Evolutionary conservation across 1,284 basidiomycete species (phyloP), one percentile per base, ranked within the genome.

Genomic region (Boletus semigastroideus): DNA sequence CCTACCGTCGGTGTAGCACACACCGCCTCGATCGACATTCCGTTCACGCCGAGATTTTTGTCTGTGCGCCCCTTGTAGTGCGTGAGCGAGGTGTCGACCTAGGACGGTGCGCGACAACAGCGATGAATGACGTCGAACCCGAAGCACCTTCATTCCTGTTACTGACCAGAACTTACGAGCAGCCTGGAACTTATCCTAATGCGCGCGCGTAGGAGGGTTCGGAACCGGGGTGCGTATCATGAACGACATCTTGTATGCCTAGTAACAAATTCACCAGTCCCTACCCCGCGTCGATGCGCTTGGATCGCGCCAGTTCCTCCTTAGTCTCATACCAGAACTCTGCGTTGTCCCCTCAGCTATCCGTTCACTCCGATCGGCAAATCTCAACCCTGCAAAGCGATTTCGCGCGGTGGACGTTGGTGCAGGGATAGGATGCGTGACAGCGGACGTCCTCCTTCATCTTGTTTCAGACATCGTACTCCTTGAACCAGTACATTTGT

Each of bases 381-480:
- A 61, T 28, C 27, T 42, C 4, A 17, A 17, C 2, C 40, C 49
- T 1, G 13, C 20, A 33, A 69, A 36, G 46, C 73, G 87, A 46
- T 80, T 76, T 33, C 82, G 91, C 33, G 92, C 89, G 1, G 78
- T 98, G 14, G 95, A 98, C 62, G 91, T 94, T 48, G 94, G 88
- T 16, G 88, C 93, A 16, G 94, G 94, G 3, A 88, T 98, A 45
- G 94, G 95, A 9, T 84, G 95, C 48, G 93, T 96, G 30, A 95
- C 93, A 0, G 77, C 82, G 5, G 85, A 90, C 55, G 90, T 93
- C 12, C 82, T 98, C 11, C 79, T 97, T 6, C 87, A 88, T 60
- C 83, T 97, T 45, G 80, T 94, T 55, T 80, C 86, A 30, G 88
- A 93, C 62, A 89, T 97, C 38, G 84, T 94, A 38, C 79, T 96